Evolutionary conservation across 2,329 filamentous ascomycete genomes (phyloP).

Genomic region (Penicillium sp.): DNA sequence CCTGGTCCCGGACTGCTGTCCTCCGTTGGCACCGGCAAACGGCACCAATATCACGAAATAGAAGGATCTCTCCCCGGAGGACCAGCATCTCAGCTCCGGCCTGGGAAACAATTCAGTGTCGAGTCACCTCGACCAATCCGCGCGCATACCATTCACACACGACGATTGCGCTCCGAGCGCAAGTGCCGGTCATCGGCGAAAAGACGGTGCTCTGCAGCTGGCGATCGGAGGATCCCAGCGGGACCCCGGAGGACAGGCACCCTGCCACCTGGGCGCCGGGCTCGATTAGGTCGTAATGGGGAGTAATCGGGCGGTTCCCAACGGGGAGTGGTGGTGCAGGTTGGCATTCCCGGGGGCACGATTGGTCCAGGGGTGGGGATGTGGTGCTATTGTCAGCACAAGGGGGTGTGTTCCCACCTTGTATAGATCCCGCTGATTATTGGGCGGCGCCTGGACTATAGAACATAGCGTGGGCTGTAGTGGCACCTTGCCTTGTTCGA

Average conservation of each 20-base stretch:
- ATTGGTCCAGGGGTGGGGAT: constrained; percentile 16
- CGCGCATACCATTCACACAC: background rate
- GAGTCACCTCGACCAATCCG: background rate
- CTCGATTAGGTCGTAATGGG: constrained; percentile 9
- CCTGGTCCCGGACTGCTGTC: constrained; percentile 11
- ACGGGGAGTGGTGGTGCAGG: background rate
- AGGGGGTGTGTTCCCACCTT: background rate
- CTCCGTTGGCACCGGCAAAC: constrained; percentile 13
- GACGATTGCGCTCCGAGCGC: background rate
- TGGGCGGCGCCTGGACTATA: background rate
- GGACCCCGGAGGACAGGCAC: background rate
- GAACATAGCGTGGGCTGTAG: background rate
- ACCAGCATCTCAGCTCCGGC: constrained; percentile 1
- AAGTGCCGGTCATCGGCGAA: constrained; percentile 31
- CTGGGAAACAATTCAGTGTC: background rate
- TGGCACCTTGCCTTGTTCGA: too few relatives aligned
- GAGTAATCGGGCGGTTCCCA: constrained; percentile 12
- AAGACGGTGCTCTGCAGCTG: background rate
- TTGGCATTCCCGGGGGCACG: constrained; percentile 16
- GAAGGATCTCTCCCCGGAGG: background rate
- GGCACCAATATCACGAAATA: background rate
- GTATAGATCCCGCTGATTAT: background rate
- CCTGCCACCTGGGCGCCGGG: background rate
- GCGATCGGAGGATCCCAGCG: constrained; percentile 24
- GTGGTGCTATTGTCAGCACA: background rate